Base-by-base conservation (phyloP, 108 stramenopile species). In the Asterionellopsis glacialis region DNA sequence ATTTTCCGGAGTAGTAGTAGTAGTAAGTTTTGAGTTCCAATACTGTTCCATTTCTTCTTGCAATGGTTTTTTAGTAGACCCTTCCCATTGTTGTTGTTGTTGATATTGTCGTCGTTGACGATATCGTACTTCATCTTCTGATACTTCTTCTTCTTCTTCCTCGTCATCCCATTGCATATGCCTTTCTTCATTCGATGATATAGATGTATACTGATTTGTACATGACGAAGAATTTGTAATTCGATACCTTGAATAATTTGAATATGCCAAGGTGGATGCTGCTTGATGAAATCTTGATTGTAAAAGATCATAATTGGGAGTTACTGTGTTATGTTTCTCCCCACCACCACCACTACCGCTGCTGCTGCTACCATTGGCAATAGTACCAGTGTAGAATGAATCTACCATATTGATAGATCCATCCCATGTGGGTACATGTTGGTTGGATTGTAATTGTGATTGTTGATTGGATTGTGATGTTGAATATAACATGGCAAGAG, bases 91-190 rank as follows among this genome's bases (percentile, higher is more conserved):
- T 45, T 55, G 23, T 23, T 63, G 70, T 64, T 62, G 27, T 44
- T 63, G 50, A 47, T 79, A 57, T 57, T 54, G 41, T 5, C 60
- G 41, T 48, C 38, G 57, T 51, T 75, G 62, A 18, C 49, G 41
- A 27, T 67, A 59, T 14, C 45, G 45, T 7, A 39, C 44, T 16
- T 61, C 71, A 40, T 74, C 72, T n/a, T 74, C 70, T 51, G 74
- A 75, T 41, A 69, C 81, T 12, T 78, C 77, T 21, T 77, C 77
- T 28, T 79, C 79, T 23, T 82, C 77, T 9, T 73, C 81, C 10
- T 68, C 60, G 28, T 81, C 76, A 55, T 90, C 88, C 84, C 84
- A 83, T 11, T 72, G 45, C 21, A 84, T 72, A 63, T 81, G 79
- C 22, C 83, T 52, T 16, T 48, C 21, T 7, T 16, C 9, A 48